Evolutionary conservation across 2,329 filamentous ascomycete species (phyloP), one percentile per base, ranked within the genome.

Genomic region (Neocatenulostroma microsporum): DNA sequence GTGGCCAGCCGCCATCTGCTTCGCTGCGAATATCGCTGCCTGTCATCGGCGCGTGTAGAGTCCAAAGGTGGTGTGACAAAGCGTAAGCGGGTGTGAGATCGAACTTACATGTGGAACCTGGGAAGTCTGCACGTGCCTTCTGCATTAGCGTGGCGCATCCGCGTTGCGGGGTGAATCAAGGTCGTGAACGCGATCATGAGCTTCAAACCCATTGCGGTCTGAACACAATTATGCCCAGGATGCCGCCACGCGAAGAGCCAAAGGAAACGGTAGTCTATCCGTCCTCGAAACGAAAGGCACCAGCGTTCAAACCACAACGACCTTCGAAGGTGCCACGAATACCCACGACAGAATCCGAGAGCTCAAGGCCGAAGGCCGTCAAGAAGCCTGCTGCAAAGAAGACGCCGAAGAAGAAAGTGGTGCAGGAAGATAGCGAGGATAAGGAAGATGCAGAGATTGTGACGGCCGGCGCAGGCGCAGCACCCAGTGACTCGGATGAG

Each of bases 271-370:
- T 58, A 19, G 44, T 52, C n/a, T 58, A 58, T 30, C 45, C 53
- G 5, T 39, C 55, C 7, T 56, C 53, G 9, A 58, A 56, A 39
- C 43, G 50, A 5, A 57, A 57, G 44, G 44, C 47, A 20, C 52
- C 54, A 5, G 48, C 55, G 1, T 58, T 55, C 51, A 58, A 56
- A 32, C 55, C 55, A 9, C 44, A 55, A 17, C 46, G 50, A 33
- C 54, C 54, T 8, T 48, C 44, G 5, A 49, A 52, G 29, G 37
- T 49, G 4, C 39, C 50, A 15, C 48, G 48, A 19, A 43, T 44
- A 8, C 21, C 74, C 63, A 37, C 85, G 67, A 57, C 82, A 23
- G 49, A 49, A 27, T 49, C 50, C 10, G 44, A 50, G 23, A 44
- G 39, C 27, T 47, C 43, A 3, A 40, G 34, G 13, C 14, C 44